A percentile compares a stretch with the other conserved stretches of the same genome.
phyloP scores from a whole-genome alignment of 2,329 filamentous ascomycete genomes.

The Calonectria pseudoturangicola region DNA sequence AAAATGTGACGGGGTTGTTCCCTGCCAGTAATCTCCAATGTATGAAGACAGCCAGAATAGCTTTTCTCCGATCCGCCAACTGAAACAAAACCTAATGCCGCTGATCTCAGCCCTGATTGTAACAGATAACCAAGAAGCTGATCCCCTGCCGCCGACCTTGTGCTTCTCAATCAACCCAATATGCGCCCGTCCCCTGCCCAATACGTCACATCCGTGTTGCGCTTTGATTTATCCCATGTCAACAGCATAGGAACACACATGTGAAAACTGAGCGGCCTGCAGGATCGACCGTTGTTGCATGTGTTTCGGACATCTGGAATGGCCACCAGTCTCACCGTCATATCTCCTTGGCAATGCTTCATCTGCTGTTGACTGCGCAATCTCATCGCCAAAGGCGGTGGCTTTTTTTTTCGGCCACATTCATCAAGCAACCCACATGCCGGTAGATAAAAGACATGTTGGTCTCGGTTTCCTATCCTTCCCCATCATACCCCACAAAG shows the following conservation, averaged over 20 bases:
- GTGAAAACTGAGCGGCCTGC: not conserved
- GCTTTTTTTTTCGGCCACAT: not conserved
- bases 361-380: slow-evolving; percentile 9
- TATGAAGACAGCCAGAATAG: slow-evolving; percentile 15
- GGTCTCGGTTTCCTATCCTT: slow-evolving; percentile 4
- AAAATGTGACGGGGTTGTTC: slow-evolving; percentile 37
- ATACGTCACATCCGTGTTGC: slow-evolving; percentile 5
- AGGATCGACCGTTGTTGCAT: slow-evolving; percentile 1
- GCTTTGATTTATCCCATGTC: not conserved
- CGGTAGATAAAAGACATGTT: slow-evolving; percentile 1
- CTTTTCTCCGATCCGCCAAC: slow-evolving; percentile 19
- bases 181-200: not conserved
- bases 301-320: slow-evolving; percentile 31
- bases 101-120: slow-evolving; percentile 11
- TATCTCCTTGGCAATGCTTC: slow-evolving; percentile 8
- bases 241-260: not conserved
- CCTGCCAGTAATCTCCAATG: slow-evolving; percentile 17
- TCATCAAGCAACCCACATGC: slow-evolving; percentile 6
- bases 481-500: slow-evolving; percentile 12
- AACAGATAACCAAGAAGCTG: slow-evolving; percentile 1
- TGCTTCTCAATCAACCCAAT: not conserved
- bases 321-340: slow-evolving; percentile 10
- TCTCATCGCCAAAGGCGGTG: not conserved
- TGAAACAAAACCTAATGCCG: slow-evolving; percentile 22
- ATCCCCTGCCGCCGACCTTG: not conserved